These are phyloP conservation scores for Tylopilus sp. DNA, from an alignment of 768 basidiomycete genomes.

Conservation along the genomic window DNA sequence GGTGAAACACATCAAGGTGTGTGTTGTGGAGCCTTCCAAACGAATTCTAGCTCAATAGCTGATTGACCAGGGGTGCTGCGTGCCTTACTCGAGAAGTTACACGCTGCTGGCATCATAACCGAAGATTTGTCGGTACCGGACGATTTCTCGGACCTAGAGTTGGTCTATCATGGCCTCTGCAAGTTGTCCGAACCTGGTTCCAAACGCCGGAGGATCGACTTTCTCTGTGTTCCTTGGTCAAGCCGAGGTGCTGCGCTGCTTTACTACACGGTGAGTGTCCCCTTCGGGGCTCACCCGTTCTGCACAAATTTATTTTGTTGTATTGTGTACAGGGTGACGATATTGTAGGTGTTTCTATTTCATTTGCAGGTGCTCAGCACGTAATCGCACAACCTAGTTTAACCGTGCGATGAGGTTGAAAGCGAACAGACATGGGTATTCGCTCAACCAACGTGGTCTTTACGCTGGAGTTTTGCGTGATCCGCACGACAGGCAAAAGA, in stretches of 20 bases:
- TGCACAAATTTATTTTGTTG: background rate
- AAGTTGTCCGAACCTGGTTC: slow-evolving; percentile 45
- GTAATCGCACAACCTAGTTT: slow-evolving; percentile 49
- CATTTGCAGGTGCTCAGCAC: background rate
- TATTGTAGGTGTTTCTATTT: slow-evolving; percentile 52
- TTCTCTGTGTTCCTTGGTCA: slow-evolving; percentile 77
- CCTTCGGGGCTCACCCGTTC: background rate
- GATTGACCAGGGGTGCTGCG: slow-evolving; percentile 52
- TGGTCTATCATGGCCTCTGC: slow-evolving; percentile 81
- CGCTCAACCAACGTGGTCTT: slow-evolving; percentile 84
- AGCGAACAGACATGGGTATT: slow-evolving; percentile 76
- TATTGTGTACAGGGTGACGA: slow-evolving; percentile 68
- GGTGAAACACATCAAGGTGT: slow-evolving; percentile 72
- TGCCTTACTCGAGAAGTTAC: slow-evolving; percentile 55
- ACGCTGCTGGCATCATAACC: slow-evolving; percentile 59
- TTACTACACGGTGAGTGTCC: slow-evolving; percentile 79
- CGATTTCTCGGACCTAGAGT: slow-evolving; percentile 64
- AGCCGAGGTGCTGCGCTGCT: slow-evolving; percentile 80
- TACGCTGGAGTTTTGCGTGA: slow-evolving; percentile 72
- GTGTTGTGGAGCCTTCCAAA: slow-evolving; percentile 1
- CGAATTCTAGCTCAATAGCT: background rate
- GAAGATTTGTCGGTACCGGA: slow-evolving; percentile 77
- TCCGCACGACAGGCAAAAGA: slow-evolving; percentile 56
- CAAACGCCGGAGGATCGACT: slow-evolving; percentile 75
- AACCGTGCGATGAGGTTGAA: slow-evolving; percentile 86